Conservation (phyloP, 331 rosid genomes). For the Stylosanthes scabra region DNA sequence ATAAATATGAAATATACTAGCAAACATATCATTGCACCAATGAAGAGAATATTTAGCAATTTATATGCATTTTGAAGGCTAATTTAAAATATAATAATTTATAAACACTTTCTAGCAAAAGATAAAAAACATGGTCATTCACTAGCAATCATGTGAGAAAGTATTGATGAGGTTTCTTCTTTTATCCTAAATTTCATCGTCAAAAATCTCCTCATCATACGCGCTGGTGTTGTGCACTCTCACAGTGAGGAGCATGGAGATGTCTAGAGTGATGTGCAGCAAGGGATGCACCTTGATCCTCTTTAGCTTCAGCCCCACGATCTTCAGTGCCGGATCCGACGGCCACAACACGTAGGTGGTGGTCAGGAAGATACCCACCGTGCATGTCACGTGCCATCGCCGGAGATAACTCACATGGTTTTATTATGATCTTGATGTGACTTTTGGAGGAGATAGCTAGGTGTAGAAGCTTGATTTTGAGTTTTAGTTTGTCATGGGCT, state of each 20-base stretch:
- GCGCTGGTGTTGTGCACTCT: conserved; percentile 62
- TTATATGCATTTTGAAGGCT: no score
- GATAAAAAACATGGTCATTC: no score
- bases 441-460: conserved; percentile 30
- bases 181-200: no score
- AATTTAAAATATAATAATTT: no score
- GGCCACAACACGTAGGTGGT: conserved; percentile 60
- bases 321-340: conserved; percentile 61
- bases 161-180: no score
- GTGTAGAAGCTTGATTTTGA: conserved; percentile 32
- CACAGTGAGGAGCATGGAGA: conserved; percentile 58
- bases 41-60: no score
- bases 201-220: no score
- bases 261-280: conserved; percentile 65
- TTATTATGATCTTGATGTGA: conserved; percentile 24
- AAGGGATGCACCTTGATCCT: conserved; percentile 54
- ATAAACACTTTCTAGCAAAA: no score
- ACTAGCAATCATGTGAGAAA: no score
- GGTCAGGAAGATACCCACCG: conserved; percentile 35
- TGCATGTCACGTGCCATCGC: conserved; percentile 27
- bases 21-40: no score
- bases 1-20: no score
- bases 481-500: conserved; percentile 39
- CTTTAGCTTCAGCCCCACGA: conserved; percentile 58
- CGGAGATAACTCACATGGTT: conserved; percentile 46